phyloP scores from a whole-genome alignment of 1,284 basidiomycete genomes.

The Apiotrichum siamense region DNA sequence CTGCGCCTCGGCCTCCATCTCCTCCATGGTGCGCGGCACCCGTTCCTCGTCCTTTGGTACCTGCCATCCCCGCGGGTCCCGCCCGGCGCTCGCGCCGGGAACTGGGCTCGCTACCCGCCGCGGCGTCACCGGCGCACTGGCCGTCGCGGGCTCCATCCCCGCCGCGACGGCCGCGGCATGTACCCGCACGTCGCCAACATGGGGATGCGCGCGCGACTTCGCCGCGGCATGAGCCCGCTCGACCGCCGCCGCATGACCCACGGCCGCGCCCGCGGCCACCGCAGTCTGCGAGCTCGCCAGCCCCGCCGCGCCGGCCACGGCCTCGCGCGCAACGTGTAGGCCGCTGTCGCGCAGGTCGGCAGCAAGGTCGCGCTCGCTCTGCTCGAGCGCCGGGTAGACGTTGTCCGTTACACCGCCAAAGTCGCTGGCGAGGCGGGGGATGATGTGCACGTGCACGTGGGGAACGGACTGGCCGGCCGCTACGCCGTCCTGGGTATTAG shows the following conservation, averaged over 20 bases:
- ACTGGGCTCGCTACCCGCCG: too few relatives aligned
- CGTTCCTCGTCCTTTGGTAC: conserved; percentile 61
- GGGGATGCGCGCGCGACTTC: too few relatives aligned
- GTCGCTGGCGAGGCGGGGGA: conserved; percentile 65
- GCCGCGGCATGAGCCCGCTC: too few relatives aligned
- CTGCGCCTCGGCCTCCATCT: conserved; percentile 69
- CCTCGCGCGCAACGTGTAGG: not conserved
- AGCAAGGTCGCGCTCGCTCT: conserved; percentile 52
- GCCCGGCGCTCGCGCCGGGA: not conserved
- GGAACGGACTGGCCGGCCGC: conserved; percentile 80
- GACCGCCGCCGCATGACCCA: too few relatives aligned
- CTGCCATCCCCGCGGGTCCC: conserved; percentile 51
- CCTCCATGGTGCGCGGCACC: conserved; percentile 58
- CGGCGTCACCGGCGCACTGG: too few relatives aligned
- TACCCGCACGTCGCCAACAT: too few relatives aligned
- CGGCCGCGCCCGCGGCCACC: too few relatives aligned
- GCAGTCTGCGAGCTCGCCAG: too few relatives aligned
- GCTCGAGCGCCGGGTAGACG: conserved; percentile 70
- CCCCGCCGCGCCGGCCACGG: too few relatives aligned
- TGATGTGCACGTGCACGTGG: conserved; percentile 83
- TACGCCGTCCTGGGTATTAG: conserved; percentile 62
- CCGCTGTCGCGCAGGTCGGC: conserved; percentile 7
- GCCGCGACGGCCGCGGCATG: too few relatives aligned
- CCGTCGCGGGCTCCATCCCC: too few relatives aligned
- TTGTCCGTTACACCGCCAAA: conserved; percentile 61